Evolutionary conservation across 169 alveolate genomes (phyloP).

Genomic region (Cryptosporidium meleagridis): DNA sequence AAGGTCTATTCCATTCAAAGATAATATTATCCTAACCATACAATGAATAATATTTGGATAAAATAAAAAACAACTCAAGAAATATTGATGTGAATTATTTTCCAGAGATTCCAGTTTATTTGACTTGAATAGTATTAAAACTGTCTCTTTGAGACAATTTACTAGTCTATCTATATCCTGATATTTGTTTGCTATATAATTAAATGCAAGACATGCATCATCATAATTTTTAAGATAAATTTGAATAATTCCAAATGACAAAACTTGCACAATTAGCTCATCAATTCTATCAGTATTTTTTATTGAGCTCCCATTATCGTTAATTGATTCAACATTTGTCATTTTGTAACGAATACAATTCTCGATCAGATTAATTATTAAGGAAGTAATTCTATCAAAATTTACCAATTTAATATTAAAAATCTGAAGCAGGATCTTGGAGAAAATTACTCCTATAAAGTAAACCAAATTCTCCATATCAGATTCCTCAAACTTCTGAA

Average conservation of each 20-base stretch:
- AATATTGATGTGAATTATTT: not conserved
- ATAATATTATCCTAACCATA: conserved; percentile 15
- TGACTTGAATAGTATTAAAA: not conserved
- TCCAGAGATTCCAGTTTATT: not conserved
- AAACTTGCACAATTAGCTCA: not conserved
- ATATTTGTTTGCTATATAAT: conserved; percentile 21
- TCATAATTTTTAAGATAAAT: conserved; percentile 21
- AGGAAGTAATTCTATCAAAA: not conserved
- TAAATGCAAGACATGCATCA: conserved; percentile 14
- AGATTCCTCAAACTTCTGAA: not conserved
- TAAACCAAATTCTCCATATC: not conserved
- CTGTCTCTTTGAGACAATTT: not conserved
- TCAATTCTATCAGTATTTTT: not conserved
- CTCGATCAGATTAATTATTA: not conserved
- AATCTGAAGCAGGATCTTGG: not conserved
- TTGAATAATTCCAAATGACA: conserved; percentile 12
- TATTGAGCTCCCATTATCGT: not conserved
- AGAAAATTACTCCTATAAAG: conserved; percentile 18
- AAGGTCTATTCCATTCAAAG: conserved; percentile 22
- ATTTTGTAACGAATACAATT: conserved; percentile 5
- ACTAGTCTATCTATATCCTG: conserved; percentile 11
- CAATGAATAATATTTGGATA: conserved; percentile 42
- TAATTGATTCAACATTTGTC: not conserved
- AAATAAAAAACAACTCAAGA: not conserved
- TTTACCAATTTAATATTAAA: not conserved